A percentile compares a stretch with the other conserved stretches of the same genome.
These are phyloP conservation scores for Parafenestella ontariensis DNA, from an alignment of 2,329 filamentous ascomycete species.

Conservation along the genomic window DNA sequence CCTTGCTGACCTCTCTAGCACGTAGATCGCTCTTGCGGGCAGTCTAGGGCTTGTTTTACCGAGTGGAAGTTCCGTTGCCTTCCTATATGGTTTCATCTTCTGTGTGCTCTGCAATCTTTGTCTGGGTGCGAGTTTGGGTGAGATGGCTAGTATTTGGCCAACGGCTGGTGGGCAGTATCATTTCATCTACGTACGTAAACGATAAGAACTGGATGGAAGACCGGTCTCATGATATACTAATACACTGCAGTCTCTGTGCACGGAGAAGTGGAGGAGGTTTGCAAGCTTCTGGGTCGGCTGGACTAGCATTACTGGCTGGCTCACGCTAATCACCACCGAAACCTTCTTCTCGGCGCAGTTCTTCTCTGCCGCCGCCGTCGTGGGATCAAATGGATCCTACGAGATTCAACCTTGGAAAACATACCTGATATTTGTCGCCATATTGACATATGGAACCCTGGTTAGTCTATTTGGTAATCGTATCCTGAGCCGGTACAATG, in stretches of 20 bases:
- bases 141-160: constrained; percentile 55
- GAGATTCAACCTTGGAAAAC: constrained; percentile 50
- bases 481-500: constrained; percentile 51
- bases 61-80: constrained; percentile 50
- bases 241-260: constrained; percentile 53
- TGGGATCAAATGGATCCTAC: constrained; percentile 51
- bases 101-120: constrained; percentile 56
- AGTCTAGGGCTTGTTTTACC: constrained; percentile 48
- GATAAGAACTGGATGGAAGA: too few relatives aligned
- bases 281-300: constrained; percentile 56
- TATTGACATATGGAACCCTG: constrained; percentile 47
- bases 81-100: constrained; percentile 57
- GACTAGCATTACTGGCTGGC: constrained; percentile 58
- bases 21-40: constrained; percentile 53
- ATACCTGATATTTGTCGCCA: constrained; percentile 54
- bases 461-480: constrained; percentile 54
- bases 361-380: constrained; percentile 52
- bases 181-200: too few relatives aligned
- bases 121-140: constrained; percentile 53
- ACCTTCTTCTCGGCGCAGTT: constrained; percentile 56
- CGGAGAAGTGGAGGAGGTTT: constrained; percentile 48
- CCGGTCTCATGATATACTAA: constrained; percentile 48
- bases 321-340: constrained; percentile 54
- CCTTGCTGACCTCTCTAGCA: constrained; percentile 25
- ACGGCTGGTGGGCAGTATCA: constrained; percentile 53